Conservation (phyloP, 148 eudicot species). For the Suaeda aralocaspica region DNA sequence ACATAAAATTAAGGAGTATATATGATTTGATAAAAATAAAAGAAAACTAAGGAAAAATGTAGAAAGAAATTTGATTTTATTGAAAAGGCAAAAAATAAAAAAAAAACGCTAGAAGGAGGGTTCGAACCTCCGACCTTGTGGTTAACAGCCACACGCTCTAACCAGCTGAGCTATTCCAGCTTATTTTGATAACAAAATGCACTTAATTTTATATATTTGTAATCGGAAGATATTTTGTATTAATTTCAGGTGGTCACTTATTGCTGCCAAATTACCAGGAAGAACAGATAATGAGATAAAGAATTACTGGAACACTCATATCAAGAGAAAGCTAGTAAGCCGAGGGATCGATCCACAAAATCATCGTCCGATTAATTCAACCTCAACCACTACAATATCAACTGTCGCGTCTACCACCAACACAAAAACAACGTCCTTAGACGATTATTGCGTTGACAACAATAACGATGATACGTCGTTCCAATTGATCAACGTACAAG, state of each 20-base stretch:
- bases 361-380: constrained; percentile 22
- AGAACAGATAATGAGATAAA: constrained; percentile 47
- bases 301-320: constrained; percentile 50
- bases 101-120: constrained; percentile 45
- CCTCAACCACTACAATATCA: background rate
- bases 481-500: constrained; percentile 31
- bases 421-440: background rate
- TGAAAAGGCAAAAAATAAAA: no score
- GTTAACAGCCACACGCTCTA: constrained; percentile 60
- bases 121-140: constrained; percentile 55
- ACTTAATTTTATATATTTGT: background rate
- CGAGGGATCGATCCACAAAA: constrained; percentile 44
- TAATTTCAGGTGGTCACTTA: constrained; percentile 38
- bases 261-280: constrained; percentile 39
- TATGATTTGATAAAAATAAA: no score
- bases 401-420: background rate
- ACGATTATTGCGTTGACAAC: background rate
- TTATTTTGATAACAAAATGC: fast-evolving
- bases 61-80: no score
- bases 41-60: no score
- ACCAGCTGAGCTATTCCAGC: constrained; percentile 55
- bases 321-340: constrained; percentile 41
- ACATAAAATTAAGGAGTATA: background rate
- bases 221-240: background rate
- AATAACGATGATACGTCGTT: constrained; percentile 10